These are phyloP conservation scores for Gyromitra esculenta DNA, from an alignment of 2,329 filamentous ascomycete genomes.

Conservation along the genomic window DNA sequence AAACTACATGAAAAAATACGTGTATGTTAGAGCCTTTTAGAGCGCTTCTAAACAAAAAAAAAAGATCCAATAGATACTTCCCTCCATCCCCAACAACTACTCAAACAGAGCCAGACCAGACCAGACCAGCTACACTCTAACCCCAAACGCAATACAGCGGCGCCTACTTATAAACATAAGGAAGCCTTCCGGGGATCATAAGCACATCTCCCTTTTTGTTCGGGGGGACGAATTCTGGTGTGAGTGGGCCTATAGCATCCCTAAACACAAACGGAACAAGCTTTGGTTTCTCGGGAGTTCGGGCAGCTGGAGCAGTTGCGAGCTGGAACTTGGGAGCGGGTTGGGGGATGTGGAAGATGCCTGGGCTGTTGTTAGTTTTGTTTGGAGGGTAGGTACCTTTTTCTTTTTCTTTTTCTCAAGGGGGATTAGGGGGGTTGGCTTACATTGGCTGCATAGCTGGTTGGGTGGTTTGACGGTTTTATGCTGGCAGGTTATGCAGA, in stretches of 20 bases:
- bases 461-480: background rate
- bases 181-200: background rate
- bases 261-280: background rate
- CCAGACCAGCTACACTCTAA: background rate
- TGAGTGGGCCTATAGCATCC: background rate
- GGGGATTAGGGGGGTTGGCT: background rate
- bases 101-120: background rate
- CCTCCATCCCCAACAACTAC: background rate
- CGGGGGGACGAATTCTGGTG: background rate
- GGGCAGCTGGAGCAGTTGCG: too few species aligned
- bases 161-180: background rate
- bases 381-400: background rate
- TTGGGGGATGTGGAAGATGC: background rate
- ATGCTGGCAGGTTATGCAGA: background rate
- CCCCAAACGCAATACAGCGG: background rate
- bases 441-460: background rate
- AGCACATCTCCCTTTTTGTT: background rate
- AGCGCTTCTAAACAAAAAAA: background rate
- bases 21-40: background rate
- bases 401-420: background rate
- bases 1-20: background rate
- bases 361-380: background rate
- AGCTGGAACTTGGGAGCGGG: background rate
- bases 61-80: background rate
- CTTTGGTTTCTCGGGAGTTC: background rate